Evolutionary conservation across 1,139 yeast genomes (phyloP).

Genomic region (Zhuliangozyma blackwelliae): DNA sequence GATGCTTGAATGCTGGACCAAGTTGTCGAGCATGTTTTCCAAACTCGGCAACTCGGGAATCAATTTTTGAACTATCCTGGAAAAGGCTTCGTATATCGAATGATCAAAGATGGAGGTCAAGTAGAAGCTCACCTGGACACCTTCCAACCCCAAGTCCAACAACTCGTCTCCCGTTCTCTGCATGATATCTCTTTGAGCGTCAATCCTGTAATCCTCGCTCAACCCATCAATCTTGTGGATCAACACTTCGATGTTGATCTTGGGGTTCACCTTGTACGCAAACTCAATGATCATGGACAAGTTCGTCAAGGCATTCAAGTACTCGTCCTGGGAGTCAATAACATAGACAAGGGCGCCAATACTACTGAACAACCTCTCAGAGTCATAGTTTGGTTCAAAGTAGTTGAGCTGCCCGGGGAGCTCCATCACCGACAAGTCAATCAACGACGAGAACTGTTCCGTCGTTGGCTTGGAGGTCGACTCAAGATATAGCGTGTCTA

Average conservation of each 20-base stretch:
- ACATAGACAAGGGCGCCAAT: constrained; percentile 95
- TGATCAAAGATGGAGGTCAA: constrained; percentile 93
- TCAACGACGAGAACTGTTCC: constrained; percentile 71
- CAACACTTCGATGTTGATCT: constrained; percentile 82
- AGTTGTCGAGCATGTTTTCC: constrained; percentile 82
- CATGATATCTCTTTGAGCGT: constrained; percentile 94
- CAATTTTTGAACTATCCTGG: constrained; percentile 85
- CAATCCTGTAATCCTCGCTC: constrained; percentile 87
- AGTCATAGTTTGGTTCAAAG: constrained; percentile 80
- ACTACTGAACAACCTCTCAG: constrained; percentile 69
- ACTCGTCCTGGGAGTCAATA: constrained; percentile 93
- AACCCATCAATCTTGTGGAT: constrained; percentile 95
- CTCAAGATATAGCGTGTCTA: constrained; percentile 86
- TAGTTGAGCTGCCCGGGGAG: constrained; percentile 91
- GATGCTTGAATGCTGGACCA: constrained; percentile 84
- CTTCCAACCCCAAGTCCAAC: constrained; percentile 82
- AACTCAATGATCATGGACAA: constrained; percentile 84
- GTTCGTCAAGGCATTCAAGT: constrained; percentile 84
- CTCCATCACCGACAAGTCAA: constrained; percentile 91
- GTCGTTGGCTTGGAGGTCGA: constrained; percentile 86
- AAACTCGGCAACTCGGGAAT: constrained; percentile 85
- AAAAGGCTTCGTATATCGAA: constrained; percentile 92
- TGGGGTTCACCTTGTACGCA: constrained; percentile 82
- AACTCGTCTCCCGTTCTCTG: constrained; percentile 93
- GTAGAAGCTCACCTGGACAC: constrained; percentile 87